Conservation (phyloP, 2,329 filamentous ascomycete species). For the Dothistroma septosporum region DNA sequence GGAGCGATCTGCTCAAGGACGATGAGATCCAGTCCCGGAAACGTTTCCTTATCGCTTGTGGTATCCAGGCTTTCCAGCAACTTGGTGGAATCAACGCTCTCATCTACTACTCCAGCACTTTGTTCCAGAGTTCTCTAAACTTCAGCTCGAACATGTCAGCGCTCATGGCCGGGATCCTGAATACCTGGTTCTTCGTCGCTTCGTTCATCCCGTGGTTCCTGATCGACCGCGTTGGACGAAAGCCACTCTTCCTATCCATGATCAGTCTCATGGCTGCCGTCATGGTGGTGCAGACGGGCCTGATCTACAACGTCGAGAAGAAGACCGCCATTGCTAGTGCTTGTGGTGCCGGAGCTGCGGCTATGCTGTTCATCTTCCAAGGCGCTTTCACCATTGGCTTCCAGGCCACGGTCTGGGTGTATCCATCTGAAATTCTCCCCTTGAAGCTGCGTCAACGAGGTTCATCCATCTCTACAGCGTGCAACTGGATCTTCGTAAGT, state of each 20-base stretch:
- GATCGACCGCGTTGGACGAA: slow-evolving; percentile 33
- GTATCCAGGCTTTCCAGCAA: slow-evolving; percentile 28
- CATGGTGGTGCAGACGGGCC: slow-evolving; percentile 58
- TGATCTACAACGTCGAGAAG: slow-evolving; percentile 35
- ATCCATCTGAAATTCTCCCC: slow-evolving; percentile 58
- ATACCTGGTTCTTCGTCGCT: slow-evolving; percentile 51
- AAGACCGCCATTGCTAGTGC: slow-evolving; percentile 26
- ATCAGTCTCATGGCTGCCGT: slow-evolving; percentile 51
- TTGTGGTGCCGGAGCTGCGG: slow-evolving; percentile 36
- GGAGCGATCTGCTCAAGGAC: slow-evolving; percentile 29
- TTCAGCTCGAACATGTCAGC: slow-evolving; percentile 25
- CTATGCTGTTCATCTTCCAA: slow-evolving; percentile 61
- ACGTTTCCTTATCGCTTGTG: slow-evolving; percentile 30
- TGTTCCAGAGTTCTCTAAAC: slow-evolving; percentile 29
- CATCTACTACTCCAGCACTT: slow-evolving; percentile 31
- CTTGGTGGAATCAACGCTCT: slow-evolving; percentile 32
- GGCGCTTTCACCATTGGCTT: slow-evolving; percentile 58
- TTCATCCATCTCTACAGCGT: slow-evolving; percentile 31
- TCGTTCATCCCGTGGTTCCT: slow-evolving; percentile 47
- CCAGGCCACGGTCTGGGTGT: slow-evolving; percentile 60
- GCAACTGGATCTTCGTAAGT: slow-evolving; percentile 31
- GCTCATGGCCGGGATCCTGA: slow-evolving; percentile 33
- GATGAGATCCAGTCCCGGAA: slow-evolving; percentile 29
- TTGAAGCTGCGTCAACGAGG: slow-evolving; percentile 31
- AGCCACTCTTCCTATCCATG: slow-evolving; percentile 33